Percentiles rank a stretch among this genome's conserved stretches.
Evolutionary conservation across 139 green algal genomes (phyloP).

Genomic region (Pseudopediastrum boryanum): DNA sequence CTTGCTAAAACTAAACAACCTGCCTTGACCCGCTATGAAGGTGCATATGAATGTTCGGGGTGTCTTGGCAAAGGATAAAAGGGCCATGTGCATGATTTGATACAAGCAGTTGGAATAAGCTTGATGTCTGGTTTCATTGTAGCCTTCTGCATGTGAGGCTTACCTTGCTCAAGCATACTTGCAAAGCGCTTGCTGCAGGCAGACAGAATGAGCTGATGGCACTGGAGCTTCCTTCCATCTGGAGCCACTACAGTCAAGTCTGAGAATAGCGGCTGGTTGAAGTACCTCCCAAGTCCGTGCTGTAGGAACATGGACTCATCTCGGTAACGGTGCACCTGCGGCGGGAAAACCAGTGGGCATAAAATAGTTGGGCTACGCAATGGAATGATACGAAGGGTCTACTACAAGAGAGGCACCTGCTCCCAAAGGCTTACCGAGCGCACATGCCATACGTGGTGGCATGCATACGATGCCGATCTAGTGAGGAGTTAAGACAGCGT

Average conservation of each 20-base stretch:
- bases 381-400: no score
- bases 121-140: no score
- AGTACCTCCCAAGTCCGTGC: constrained; percentile 22
- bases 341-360: no score
- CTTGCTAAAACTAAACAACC: no score
- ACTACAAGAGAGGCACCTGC: neutral
- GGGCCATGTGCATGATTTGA: no score
- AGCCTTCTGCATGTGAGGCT: no score
- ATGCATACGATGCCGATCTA: neutral
- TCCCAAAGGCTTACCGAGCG: neutral
- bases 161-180: constrained; percentile 49
- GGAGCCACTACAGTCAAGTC: constrained; percentile 49
- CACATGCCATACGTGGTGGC: neutral
- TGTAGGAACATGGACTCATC: constrained; percentile 6
- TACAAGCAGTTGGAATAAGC: no score
- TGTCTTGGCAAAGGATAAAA: no score
- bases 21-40: no score
- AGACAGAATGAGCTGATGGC: constrained; percentile 53
- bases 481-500: no score
- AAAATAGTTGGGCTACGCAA: no score
- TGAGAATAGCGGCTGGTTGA: constrained; percentile 38
- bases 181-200: constrained; percentile 50
- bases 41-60: no score
- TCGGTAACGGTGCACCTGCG: constrained; percentile 19
- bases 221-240: constrained; percentile 39